Evolutionary conservation across 495 filamentous ascomycete species (phyloP).

Genomic region (Penicilliopsis zonata): DNA sequence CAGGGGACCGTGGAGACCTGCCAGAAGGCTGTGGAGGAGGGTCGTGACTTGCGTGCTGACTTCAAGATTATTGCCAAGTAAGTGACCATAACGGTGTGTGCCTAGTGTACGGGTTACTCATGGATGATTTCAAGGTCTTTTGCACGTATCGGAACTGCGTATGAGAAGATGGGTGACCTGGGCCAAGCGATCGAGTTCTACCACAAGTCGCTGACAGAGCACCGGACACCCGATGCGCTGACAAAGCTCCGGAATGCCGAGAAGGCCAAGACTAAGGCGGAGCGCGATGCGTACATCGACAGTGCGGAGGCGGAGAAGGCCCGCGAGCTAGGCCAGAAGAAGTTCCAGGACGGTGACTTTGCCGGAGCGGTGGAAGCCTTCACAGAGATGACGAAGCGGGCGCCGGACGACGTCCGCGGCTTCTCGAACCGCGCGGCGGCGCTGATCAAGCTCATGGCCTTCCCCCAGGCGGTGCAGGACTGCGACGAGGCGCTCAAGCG

Average conservation of each 20-base stretch:
- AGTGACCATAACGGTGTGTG: conserved; percentile 2
- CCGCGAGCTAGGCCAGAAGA: conserved; percentile 84
- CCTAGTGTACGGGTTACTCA: no score
- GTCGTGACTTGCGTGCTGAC: conserved; percentile 73
- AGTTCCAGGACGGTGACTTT: conserved; percentile 96
- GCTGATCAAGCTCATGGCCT: conserved; percentile 89
- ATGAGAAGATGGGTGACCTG: conserved; percentile 81
- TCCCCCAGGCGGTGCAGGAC: conserved; percentile 86
- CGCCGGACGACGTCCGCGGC: conserved; percentile 83
- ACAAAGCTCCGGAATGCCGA: conserved; percentile 89
- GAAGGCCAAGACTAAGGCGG: conserved; percentile 67
- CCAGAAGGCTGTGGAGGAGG: conserved; percentile 79
- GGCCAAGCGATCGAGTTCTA: conserved; percentile 77
- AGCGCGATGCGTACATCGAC: conserved; percentile 75
- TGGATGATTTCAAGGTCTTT: conserved; percentile 48
- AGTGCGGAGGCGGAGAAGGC: conserved; percentile 90
- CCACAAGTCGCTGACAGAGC: conserved; percentile 87
- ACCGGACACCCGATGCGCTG: conserved; percentile 89
- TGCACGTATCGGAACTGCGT: conserved; percentile 76
- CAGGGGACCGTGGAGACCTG: conserved; percentile 76
- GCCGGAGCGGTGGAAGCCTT: conserved; percentile 92
- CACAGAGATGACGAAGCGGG: conserved; percentile 92
- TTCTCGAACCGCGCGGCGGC: conserved; percentile 97
- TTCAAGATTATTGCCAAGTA: conserved; percentile 97
- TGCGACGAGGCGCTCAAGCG: conserved; percentile 84